Conservation (phyloP, 805 yeast species). For the Huiozyma sinensis region DNA sequence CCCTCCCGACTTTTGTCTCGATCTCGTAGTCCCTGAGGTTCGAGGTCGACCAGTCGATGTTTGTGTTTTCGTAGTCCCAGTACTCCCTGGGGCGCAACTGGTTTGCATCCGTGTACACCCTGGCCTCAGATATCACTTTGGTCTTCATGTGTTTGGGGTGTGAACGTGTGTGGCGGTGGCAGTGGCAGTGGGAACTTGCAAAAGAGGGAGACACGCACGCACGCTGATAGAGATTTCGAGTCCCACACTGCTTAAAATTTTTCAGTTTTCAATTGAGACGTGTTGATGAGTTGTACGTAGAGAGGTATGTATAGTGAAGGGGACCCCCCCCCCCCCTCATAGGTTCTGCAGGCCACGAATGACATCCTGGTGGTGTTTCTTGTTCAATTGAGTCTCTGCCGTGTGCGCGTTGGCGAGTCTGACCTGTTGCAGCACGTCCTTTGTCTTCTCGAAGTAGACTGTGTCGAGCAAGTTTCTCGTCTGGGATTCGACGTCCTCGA, state of each 20-base stretch:
- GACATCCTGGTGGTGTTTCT: constrained; percentile 27
- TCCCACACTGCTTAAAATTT: not conserved
- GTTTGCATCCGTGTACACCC: constrained; percentile 71
- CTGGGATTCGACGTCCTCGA: constrained; percentile 83
- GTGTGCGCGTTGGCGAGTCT: constrained; percentile 30
- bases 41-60: constrained; percentile 51
- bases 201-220: not conserved
- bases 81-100: constrained; percentile 56
- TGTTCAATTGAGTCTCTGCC: constrained; percentile 4
- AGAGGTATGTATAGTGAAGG: too few species aligned
- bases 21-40: constrained; percentile 54
- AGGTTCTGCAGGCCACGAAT: constrained; percentile 27
- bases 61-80: constrained; percentile 75
- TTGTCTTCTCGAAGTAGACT: constrained; percentile 90
- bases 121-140: constrained; percentile 36
- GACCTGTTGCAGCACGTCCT: constrained; percentile 70
- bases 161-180: not conserved
- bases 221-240: not conserved
- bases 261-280: too few species aligned
- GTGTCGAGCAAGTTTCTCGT: constrained; percentile 82
- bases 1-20: constrained; percentile 76
- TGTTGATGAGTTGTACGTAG: too few species aligned
- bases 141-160: constrained; percentile 19
- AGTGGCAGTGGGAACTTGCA: not conserved
- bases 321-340: not conserved